Evolutionary conservation across 257 asterid species (phyloP), one percentile per base, ranked within the genome.

Genomic region (Jacaranda mimosifolia): DNA sequence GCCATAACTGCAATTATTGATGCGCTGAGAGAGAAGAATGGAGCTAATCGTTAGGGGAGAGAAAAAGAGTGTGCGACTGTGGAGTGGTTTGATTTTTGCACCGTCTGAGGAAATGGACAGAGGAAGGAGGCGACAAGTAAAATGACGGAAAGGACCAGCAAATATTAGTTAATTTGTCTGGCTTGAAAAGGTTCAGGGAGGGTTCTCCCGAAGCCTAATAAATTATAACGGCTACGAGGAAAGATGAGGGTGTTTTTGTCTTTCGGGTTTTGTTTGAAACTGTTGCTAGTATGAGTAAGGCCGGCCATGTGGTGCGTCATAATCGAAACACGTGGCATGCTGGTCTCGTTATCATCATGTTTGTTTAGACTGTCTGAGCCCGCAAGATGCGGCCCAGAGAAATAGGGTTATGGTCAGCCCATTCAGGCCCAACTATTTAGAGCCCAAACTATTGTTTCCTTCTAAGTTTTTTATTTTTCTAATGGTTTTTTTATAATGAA

Each of bases 211-310:
- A 21, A 35, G 52, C 70, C 66, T 45, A 32, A 1, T 26, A 6
- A 49, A 46, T 52, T 75, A 74, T 59, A 87, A 85, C 91, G 91
- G 91, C 91, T 87, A 85, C 86, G 82, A 85, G 83, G 80, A 70
- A 17, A 40, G 3, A 4, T 10, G 58, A 17, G 85, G 85, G 82
- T 21, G 55, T 15, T 42, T 65, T 19, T 35, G 84, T 75, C 62
- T 18, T 75, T 80, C 19, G 0, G 0, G 3, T 3, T 4, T 7
- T 32, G 40, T 74, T 74, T 74, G 52, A 70, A 74, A 73, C 86
- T 82, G 83, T 82, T 26, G 79, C 5, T 66, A 76, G 63, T 74
- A 43, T 49, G 65, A 75, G 5, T 43, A 38, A 55, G 55, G 38
- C 74, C 59, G 69, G 21, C 39, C 63, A 72, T 45, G 74, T 46